Evolutionary conservation across 2,329 filamentous ascomycete genomes (phyloP).

Genomic region (Aplosporella prunicola): DNA sequence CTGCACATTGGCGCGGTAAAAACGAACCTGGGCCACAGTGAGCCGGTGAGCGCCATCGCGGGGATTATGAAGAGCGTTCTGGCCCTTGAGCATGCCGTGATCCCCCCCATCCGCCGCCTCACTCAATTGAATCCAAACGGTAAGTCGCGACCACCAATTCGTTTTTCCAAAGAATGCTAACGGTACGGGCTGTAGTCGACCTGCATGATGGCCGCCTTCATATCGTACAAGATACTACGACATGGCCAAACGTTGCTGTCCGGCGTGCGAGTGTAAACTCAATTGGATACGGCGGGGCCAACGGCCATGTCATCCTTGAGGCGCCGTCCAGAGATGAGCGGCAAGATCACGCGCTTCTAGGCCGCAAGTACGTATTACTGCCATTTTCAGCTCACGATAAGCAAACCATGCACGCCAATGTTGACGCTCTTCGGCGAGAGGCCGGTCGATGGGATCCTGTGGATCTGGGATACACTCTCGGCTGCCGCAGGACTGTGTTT

Average conservation of each 20-base stretch:
- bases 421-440: no score
- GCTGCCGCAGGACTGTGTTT: no score
- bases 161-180: no score
- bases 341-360: no score
- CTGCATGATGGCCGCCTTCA: no score
- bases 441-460: no score
- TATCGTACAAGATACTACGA: no score
- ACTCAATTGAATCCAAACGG: constrained; percentile 2
- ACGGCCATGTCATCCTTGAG: constrained; percentile 20
- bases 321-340: not conserved
- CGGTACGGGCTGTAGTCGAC: no score
- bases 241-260: constrained; percentile 13
- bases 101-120: constrained; percentile 16
- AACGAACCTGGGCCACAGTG: constrained; percentile 25
- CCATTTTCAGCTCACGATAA: no score
- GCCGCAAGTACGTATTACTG: no score
- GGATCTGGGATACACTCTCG: no score
- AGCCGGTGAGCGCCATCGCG: constrained; percentile 20
- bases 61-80: constrained; percentile 22
- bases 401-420: no score
- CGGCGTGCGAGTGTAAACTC: constrained; percentile 17
- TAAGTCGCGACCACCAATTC: not conserved
- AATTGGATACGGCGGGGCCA: constrained; percentile 20
- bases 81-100: constrained; percentile 17
- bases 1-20: constrained; percentile 23